Percentiles rank a stretch among this genome's conserved stretches.
phyloP scores from a whole-genome alignment of 2,329 filamentous ascomycete species.

The Didymella segeticola region DNA sequence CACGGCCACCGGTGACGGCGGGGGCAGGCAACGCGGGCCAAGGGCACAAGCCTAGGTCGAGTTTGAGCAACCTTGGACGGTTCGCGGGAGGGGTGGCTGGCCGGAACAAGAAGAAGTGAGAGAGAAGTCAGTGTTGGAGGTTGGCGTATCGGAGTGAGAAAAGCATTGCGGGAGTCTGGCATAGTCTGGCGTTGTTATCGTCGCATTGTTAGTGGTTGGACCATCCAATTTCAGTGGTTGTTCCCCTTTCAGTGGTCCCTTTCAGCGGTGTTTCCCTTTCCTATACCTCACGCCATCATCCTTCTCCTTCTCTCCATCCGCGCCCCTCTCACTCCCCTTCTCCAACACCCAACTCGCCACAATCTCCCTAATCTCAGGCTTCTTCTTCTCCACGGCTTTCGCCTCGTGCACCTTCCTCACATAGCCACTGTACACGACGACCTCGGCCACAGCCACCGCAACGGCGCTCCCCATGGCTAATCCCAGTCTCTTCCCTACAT shows the following conservation, averaged over 20 bases:
- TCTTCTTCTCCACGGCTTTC: slow-evolving; percentile 66
- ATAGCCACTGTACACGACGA: slow-evolving; percentile 78
- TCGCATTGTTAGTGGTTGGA: too few relatives aligned
- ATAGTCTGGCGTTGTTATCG: slow-evolving; percentile 21
- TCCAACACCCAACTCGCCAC: slow-evolving; percentile 72
- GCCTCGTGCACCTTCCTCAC: slow-evolving; percentile 73
- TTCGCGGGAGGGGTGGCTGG: slow-evolving; percentile 52
- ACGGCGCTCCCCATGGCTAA: slow-evolving; percentile 74
- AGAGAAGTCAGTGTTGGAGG: not conserved
- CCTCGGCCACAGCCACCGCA: slow-evolving; percentile 76
- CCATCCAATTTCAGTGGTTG: too few relatives aligned
- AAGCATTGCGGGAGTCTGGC: slow-evolving; percentile 36
- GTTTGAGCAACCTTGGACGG: slow-evolving; percentile 53
- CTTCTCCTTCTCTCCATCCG: slow-evolving; percentile 36
- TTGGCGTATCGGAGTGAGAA: slow-evolving; percentile 14
- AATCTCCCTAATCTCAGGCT: slow-evolving; percentile 72
- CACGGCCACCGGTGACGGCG: slow-evolving; percentile 28
- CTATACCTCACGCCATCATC: slow-evolving; percentile 49
- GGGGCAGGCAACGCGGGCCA: slow-evolving; percentile 24
- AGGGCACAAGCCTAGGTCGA: slow-evolving; percentile 48
- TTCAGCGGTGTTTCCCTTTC: slow-evolving; percentile 55
- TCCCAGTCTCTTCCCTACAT: slow-evolving; percentile 71
- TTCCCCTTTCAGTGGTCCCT: too few relatives aligned
- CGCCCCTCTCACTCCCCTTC: slow-evolving; percentile 27
- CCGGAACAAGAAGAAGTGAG: slow-evolving; percentile 47